Conservation (phyloP, 257 asterid species). For the Nicotiana paniculata region DNA sequence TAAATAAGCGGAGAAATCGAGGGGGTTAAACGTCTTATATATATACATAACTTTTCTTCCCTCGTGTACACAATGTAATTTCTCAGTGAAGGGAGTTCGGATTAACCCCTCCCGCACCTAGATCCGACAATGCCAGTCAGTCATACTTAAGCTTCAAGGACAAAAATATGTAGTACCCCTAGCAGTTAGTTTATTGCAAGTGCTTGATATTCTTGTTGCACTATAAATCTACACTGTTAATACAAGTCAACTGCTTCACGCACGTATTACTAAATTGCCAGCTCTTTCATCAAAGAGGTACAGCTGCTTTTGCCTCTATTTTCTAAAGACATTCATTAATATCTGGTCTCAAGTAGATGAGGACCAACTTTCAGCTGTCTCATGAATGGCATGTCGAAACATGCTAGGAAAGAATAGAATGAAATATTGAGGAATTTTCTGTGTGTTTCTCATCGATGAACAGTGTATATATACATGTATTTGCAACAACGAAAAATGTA, state of each 20-base stretch:
- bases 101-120: too few species aligned
- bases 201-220: neutral
- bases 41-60: too few species aligned
- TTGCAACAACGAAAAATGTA: too few species aligned
- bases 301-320: constrained; percentile 5
- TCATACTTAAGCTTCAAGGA: neutral
- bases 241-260: constrained; percentile 10
- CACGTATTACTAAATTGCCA: constrained; percentile 12
- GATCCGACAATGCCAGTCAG: neutral
- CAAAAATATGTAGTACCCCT: neutral
- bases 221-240: neutral
- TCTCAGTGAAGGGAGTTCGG: too few species aligned
- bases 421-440: too few species aligned
- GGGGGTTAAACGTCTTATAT: too few species aligned
- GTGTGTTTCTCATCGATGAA: too few species aligned
- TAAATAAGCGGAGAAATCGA: too few species aligned
- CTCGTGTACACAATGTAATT: too few species aligned
- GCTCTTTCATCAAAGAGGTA: neutral
- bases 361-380: neutral
- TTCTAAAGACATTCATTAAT: neutral
- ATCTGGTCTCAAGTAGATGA: neutral
- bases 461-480: too few species aligned
- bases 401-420: too few species aligned
- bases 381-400: neutral
- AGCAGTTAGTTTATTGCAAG: neutral